These are phyloP conservation scores for Venturia pyrina DNA, from an alignment of 2,329 filamentous ascomycete genomes.

Conservation along the genomic window DNA sequence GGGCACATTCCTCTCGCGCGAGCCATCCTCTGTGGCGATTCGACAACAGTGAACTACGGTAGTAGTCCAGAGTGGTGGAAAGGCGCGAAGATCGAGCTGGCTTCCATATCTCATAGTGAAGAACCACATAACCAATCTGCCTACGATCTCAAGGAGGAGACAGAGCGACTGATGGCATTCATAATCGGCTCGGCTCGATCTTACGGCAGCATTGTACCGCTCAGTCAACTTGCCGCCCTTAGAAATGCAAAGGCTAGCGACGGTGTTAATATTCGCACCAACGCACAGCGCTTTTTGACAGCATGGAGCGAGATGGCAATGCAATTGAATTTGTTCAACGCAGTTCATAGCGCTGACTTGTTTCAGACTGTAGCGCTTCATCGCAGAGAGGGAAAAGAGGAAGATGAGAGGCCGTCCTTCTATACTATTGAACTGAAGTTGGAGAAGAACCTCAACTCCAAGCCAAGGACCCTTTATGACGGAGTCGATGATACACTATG, in stretches of 20 bases:
- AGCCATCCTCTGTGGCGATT: slow-evolving; percentile 43
- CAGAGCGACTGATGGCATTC: slow-evolving; percentile 53
- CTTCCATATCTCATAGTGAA: slow-evolving; percentile 17
- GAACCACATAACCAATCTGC: slow-evolving; percentile 26
- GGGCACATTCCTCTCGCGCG: slow-evolving; percentile 50
- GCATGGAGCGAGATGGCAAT: slow-evolving; percentile 35
- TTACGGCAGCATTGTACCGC: slow-evolving; percentile 46
- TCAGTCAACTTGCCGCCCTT: slow-evolving; percentile 35
- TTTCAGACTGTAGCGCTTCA: slow-evolving; percentile 13
- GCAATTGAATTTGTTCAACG: neutral
- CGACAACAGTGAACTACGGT: slow-evolving; percentile 41
- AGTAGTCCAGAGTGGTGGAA: slow-evolving; percentile 53
- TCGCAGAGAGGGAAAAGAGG: slow-evolving; percentile 16
- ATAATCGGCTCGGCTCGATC: slow-evolving; percentile 47
- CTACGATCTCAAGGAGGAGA: slow-evolving; percentile 44
- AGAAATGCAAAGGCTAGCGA: slow-evolving; percentile 20
- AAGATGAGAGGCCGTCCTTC: slow-evolving; percentile 12
- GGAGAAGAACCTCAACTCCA: slow-evolving; percentile 16
- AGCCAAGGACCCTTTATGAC: slow-evolving; percentile 41
- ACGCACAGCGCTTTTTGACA: slow-evolving; percentile 36
- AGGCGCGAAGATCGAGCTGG: slow-evolving; percentile 43
- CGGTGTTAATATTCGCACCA: slow-evolving; percentile 26
- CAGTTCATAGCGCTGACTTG: neutral
- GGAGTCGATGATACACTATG: slow-evolving; percentile 43
- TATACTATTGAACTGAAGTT: slow-evolving; percentile 20